Evolutionary conservation across 371 early-diverging fungal genomes (phyloP).

Genomic region (Aphelidium insulamus): DNA sequence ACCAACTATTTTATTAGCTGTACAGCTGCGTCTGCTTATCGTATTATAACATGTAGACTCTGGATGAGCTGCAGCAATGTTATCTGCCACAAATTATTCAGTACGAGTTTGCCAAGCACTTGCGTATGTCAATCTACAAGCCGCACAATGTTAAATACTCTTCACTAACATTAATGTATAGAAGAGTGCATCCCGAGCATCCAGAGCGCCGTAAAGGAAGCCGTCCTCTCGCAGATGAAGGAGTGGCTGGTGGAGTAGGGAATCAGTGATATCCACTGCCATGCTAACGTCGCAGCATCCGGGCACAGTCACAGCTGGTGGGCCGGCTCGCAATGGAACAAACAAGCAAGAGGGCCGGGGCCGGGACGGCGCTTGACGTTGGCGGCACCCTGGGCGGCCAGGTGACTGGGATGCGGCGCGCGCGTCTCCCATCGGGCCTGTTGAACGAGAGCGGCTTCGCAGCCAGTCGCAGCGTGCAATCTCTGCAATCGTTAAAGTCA

Average conservation of each 20-base stretch:
- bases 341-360: conserved; percentile 41
- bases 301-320: conserved; percentile 58
- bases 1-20: conserved; percentile 3
- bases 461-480: not conserved
- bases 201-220: conserved; percentile 55
- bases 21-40: not conserved
- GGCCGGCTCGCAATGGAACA: conserved; percentile 62
- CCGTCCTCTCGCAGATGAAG: conserved; percentile 61
- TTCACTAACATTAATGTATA: conserved; percentile 4
- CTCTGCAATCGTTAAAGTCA: conserved; percentile 9
- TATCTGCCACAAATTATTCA: conserved; percentile 40
- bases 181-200: conserved; percentile 60
- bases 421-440: too few relatives aligned
- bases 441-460: too few relatives aligned
- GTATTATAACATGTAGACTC: conserved; percentile 31
- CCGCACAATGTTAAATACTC: not conserved
- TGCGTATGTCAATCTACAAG: too few relatives aligned
- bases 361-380: too few relatives aligned
- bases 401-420: too few relatives aligned
- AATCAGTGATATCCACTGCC: too few relatives aligned
- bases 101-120: conserved; percentile 50
- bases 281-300: conserved; percentile 23
- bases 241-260: conserved; percentile 70
- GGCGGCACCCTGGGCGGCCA: too few relatives aligned
- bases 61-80: conserved; percentile 45